These are phyloP conservation scores for Alternaria ventricosa DNA, from an alignment of 2,329 filamentous ascomycete genomes.

Conservation along the genomic window DNA sequence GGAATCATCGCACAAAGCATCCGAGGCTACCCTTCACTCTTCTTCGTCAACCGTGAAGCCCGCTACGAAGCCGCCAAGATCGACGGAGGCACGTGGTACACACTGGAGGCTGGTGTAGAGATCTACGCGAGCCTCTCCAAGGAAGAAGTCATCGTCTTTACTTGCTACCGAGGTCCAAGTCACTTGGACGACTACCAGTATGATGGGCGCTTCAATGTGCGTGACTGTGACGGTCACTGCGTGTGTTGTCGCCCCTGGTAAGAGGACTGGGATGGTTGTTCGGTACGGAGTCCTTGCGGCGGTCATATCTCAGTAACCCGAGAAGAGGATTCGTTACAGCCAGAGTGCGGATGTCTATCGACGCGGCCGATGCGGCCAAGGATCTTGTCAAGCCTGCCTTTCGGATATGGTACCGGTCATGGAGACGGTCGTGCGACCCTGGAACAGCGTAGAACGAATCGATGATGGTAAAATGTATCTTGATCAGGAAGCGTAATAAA, in stretches of 20 bases:
- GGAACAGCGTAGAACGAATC: neutral
- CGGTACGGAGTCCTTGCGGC: neutral
- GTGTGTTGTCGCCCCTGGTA: no score
- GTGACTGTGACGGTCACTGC: no score
- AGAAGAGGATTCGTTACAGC: neutral
- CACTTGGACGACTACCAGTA: no score
- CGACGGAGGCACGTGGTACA: neutral
- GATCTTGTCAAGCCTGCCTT: rapidly evolving
- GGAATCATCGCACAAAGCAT: no score
- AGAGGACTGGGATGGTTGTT: neutral
- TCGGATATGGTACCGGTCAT: neutral
- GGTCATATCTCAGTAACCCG: no score
- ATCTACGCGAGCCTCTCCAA: rapidly evolving
- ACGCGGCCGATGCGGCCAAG: rapidly evolving
- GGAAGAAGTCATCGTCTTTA: rapidly evolving
- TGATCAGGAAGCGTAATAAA: neutral
- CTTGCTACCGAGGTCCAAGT: neutral
- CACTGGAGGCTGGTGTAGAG: rapidly evolving
- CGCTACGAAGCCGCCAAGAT: neutral
- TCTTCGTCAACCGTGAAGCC: neutral
- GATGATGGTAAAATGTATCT: rapidly evolving
- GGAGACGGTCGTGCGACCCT: neutral
- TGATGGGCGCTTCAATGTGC: no score
- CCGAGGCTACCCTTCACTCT: neutral
- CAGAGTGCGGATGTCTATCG: rapidly evolving